phyloP scores from a whole-genome alignment of 345 rosid species.

The Pistacia atlantica region DNA sequence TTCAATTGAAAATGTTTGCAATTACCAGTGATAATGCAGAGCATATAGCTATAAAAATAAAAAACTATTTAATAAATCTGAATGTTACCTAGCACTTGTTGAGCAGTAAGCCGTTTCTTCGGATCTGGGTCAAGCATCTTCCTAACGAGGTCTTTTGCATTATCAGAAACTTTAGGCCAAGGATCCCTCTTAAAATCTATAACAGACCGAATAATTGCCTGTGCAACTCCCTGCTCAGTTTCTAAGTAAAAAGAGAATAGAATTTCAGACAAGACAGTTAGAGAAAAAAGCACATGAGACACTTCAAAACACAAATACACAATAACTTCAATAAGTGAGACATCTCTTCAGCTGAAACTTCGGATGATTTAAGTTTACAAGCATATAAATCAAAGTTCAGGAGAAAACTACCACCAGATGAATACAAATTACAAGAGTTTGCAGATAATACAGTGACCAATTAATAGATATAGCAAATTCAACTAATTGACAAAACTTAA shows the following conservation, averaged over 20 bases:
- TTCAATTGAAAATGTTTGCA: neutral
- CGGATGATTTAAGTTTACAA: neutral
- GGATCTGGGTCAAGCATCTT: conserved; percentile 98
- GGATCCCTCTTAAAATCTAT: conserved; percentile 95
- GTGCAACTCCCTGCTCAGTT: conserved; percentile 98
- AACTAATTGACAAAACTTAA: neutral
- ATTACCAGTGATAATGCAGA: neutral
- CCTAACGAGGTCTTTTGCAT: conserved; percentile 85
- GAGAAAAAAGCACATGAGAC: neutral
- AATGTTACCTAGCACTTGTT: conserved; percentile 83
- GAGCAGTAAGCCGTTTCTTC: conserved; percentile 83
- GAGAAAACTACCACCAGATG: neutral
- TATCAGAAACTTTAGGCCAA: conserved; percentile 95
- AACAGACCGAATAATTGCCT: conserved; percentile 78
- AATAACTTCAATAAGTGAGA: neutral
- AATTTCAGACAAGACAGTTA: neutral
- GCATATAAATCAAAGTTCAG: neutral
- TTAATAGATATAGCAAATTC: neutral
- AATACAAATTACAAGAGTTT: neutral
- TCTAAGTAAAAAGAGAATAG: conserved; percentile 45
- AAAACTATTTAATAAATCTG: neutral
- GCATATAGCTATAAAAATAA: conserved; percentile 1
- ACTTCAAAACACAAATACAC: neutral
- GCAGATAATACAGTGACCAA: neutral
- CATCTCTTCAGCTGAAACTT: neutral